Evolutionary conservation across 192 early-diverging fungal genomes (phyloP), one percentile per base, ranked within the genome.

Genomic region (Backusella mclennaniae): DNA sequence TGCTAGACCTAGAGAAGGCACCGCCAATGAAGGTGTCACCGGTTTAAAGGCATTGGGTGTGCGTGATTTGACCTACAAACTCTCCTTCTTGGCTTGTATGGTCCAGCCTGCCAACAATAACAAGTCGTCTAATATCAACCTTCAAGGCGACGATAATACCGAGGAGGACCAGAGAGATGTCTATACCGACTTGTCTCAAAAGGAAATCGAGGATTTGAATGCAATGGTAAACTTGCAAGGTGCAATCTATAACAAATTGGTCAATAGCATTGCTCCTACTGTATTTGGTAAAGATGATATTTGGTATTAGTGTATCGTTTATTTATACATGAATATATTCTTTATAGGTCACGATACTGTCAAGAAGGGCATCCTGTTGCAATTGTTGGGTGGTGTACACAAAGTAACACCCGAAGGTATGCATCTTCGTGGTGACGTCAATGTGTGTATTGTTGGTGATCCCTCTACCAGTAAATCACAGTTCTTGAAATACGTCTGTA

Each of bases 401-500:
- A 98, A 99, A 84, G 80, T 82, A 26, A 98, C 96, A 1, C 87
- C 88, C 35, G 97, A 98, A 85, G 95, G 96, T 8, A 98, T 98
- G 81, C 88, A 95, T 80, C 86, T 98, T 19, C 92, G 98, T 83
- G 98, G 98, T 69, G 98, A 99, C 82, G 95, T 99, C 59, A 99
- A 99, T 75, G 96, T 99, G 12, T 98, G 96, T 74, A 88, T 99
- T 72, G 96, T 98, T 31, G 97, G 98, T 35, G 98, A 99, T 78
- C 98, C 97, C 23, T 91, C 90, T 72, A 98, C 96, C 21, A 93
- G 95, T 75, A 99, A 99, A 80, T 94, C 92, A 78, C 98, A 99
- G 82, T 96, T 96, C 79, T 84, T 96, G n/a, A 96, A 95, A 91
- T 95, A 85, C 77, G 94, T 97, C 11, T 92, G 93, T 21, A 89